phyloP scores from a whole-genome alignment of 208 protist genomes.

The Crithidia thermophila region DNA sequence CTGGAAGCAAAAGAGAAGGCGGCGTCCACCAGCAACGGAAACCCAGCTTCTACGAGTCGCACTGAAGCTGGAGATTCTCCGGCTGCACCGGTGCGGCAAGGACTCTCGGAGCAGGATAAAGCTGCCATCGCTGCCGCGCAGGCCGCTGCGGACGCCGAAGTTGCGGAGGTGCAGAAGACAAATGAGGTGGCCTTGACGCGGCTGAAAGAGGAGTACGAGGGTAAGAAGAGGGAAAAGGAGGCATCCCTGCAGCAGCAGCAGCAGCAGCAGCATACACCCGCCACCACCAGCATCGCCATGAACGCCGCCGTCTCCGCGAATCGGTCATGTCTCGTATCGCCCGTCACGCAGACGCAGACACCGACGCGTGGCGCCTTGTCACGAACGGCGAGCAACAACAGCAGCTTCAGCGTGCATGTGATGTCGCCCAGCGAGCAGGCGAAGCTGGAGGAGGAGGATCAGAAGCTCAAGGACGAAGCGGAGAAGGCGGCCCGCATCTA shows the following conservation, averaged over 20 bases:
- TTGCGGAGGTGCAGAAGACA: constrained; percentile 14
- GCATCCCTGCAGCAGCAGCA: background rate
- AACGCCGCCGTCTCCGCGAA: too few species aligned
- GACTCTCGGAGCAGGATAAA: constrained; percentile 8
- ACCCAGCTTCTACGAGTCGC: background rate
- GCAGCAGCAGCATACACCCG: background rate
- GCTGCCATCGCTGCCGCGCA: constrained; percentile 21
- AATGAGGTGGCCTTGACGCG: constrained; percentile 5
- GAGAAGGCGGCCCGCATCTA: constrained; percentile 31
- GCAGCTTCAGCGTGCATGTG: constrained; percentile 6
- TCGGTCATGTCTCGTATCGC: background rate
- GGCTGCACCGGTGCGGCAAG: background rate
- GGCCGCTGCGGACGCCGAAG: constrained; percentile 23
- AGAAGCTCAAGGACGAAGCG: constrained; percentile 29
- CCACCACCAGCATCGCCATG: background rate
- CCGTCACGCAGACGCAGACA: background rate
- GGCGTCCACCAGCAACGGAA: background rate
- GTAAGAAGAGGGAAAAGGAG: constrained; percentile 20
- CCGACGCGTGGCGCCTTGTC: constrained; percentile 8
- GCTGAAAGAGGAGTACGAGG: constrained; percentile 20
- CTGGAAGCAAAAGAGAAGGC: constrained; percentile 17
- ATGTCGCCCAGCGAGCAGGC: constrained; percentile 26
- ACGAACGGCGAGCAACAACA: background rate
- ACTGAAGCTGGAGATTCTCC: too few species aligned
- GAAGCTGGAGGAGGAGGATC: constrained; percentile 40